Evolutionary conservation across 2,329 filamentous ascomycete genomes (phyloP).

Genomic region (Ramichloridium luteum): DNA sequence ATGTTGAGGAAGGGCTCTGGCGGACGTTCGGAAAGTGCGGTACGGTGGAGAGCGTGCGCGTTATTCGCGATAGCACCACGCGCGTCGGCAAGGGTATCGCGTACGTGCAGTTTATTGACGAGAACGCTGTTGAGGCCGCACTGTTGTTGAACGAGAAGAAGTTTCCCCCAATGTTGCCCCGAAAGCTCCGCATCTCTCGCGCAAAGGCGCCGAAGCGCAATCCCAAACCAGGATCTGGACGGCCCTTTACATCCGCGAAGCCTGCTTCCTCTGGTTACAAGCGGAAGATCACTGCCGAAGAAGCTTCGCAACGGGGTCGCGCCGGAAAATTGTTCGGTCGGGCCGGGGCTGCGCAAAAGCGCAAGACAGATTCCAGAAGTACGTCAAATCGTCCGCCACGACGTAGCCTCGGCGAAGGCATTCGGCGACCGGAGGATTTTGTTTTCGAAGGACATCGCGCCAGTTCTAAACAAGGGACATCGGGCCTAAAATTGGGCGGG

Average conservation of each 20-base stretch:
- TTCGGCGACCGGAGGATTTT: constrained; percentile 54
- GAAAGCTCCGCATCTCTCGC: constrained; percentile 71
- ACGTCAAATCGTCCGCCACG: background rate
- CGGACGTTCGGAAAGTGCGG: constrained; percentile 64
- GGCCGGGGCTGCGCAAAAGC: constrained; percentile 44
- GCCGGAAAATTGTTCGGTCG: constrained; percentile 62
- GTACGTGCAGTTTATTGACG: constrained; percentile 89
- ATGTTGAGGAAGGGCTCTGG: constrained; percentile 90
- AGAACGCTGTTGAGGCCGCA: constrained; percentile 80
- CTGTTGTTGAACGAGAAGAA: constrained; percentile 81
- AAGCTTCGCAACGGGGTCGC: constrained; percentile 60
- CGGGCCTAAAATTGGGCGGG: constrained; percentile 48
- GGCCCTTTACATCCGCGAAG: constrained; percentile 17
- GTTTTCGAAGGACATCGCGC: constrained; percentile 76
- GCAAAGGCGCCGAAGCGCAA: constrained; percentile 58
- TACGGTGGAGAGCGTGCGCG: constrained; percentile 82
- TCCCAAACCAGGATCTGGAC: constrained; percentile 25
- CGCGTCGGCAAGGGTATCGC: constrained; percentile 94
- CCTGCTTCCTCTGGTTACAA: constrained; percentile 41
- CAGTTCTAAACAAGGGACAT: constrained; percentile 51
- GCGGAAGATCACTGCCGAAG: constrained; percentile 56
- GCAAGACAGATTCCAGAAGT: constrained; percentile 7
- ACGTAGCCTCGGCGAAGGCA: constrained; percentile 17
- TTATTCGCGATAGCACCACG: constrained; percentile 78
- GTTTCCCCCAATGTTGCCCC: constrained; percentile 86